Conservation (phyloP, 2,329 filamentous ascomycete species). For the Lasiodiplodia theobromae region DNA sequence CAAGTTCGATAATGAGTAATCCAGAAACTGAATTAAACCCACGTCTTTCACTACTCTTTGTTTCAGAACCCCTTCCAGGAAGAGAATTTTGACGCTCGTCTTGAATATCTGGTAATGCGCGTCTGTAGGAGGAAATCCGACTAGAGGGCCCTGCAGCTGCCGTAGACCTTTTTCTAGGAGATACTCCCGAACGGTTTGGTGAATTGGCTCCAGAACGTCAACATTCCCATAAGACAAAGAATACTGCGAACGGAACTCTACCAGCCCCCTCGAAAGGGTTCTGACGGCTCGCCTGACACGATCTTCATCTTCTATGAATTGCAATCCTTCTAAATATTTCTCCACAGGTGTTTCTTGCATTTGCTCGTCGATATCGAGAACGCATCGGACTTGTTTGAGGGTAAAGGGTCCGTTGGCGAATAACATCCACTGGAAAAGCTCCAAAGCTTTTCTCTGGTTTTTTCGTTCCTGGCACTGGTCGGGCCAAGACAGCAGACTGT, state of each 20-base stretch:
- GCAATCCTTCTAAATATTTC: background rate
- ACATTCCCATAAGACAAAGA: too few relatives aligned
- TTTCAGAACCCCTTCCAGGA: too few relatives aligned
- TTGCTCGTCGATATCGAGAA: background rate
- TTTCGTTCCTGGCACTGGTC: too few relatives aligned
- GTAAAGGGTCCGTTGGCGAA: background rate
- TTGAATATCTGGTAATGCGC: background rate
- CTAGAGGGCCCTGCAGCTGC: accelerated
- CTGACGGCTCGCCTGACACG: background rate
- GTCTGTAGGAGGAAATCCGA: accelerated
- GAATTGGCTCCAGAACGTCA: background rate
- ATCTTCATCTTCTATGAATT: too few relatives aligned
- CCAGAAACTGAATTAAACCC: too few relatives aligned
- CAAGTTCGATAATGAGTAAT: too few relatives aligned
- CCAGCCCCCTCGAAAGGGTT: background rate
- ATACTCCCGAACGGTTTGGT: background rate
- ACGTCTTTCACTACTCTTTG: too few relatives aligned
- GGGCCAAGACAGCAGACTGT: background rate
- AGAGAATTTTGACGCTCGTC: background rate
- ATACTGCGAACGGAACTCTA: too few relatives aligned
- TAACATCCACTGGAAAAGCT: background rate
- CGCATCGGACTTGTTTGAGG: background rate
- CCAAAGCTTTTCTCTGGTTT: background rate
- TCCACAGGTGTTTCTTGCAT: background rate
- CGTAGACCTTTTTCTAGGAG: background rate